A percentile compares a stretch with the other conserved stretches of the same genome.
Conservation (phyloP, 495 filamentous ascomycete genomes). For the Penicillium angulare region DNA sequence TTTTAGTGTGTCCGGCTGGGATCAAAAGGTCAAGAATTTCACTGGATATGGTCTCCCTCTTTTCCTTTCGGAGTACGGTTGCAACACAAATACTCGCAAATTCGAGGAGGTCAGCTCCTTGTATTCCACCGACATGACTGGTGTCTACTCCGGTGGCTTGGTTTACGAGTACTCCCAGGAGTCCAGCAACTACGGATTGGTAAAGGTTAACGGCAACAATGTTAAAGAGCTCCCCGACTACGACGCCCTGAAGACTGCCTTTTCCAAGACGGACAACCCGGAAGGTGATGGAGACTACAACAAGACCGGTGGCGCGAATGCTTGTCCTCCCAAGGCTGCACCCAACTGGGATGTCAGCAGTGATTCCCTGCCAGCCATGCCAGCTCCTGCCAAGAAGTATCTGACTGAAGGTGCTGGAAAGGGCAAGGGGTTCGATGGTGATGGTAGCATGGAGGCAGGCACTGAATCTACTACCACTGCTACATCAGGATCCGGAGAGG, state of each 20-base stretch:
- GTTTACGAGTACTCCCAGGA: constrained; percentile 94
- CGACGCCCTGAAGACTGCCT: constrained; percentile 61
- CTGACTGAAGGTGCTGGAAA: constrained; percentile 72
- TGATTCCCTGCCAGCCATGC: constrained; percentile 72
- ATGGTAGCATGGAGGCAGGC: constrained; percentile 70
- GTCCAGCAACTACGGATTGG: constrained; percentile 72
- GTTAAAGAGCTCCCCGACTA: constrained; percentile 64
- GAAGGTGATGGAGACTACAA: constrained; percentile 76
- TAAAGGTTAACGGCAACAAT: constrained; percentile 57
- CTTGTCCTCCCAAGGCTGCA: constrained; percentile 65
- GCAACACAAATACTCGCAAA: constrained; percentile 73
- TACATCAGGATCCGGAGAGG: constrained; percentile 58
- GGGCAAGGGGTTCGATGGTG: constrained; percentile 67
- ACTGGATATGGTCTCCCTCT: constrained; percentile 87
- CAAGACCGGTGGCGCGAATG: constrained; percentile 56
- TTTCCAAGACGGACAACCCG: constrained; percentile 62
- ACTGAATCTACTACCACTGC: constrained; percentile 60
- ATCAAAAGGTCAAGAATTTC: constrained; percentile 89
- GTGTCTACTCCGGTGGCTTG: constrained; percentile 91
- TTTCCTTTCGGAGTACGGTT: constrained; percentile 95
- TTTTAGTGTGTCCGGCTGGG: constrained; percentile 77
- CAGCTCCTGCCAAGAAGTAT: constrained; percentile 62
- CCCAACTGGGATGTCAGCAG: constrained; percentile 70
- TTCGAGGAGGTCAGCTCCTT: constrained; percentile 79
- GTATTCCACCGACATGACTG: constrained; percentile 81